Conservation (phyloP, 2,329 filamentous ascomycete species). For the Claviceps purpurea region DNA sequence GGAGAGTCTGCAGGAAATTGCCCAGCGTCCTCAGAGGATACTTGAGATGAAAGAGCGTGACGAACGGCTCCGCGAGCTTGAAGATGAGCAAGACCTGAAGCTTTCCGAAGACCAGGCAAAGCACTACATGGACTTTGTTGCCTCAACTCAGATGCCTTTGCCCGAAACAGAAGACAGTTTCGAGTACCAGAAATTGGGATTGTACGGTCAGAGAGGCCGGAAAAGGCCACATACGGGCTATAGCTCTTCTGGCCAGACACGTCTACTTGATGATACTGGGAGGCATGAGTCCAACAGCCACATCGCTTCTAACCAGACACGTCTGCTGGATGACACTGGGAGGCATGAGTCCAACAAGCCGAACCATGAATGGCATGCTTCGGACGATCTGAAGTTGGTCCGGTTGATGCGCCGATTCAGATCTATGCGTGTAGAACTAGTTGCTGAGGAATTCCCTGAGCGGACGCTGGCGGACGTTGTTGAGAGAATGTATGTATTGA, state of each 20-base stretch:
- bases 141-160: slow-evolving; percentile 5
- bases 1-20: not conserved
- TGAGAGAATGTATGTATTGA: slow-evolving; percentile 11
- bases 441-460: slow-evolving; percentile 8
- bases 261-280: not conserved
- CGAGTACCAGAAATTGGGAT: not conserved
- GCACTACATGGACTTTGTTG: slow-evolving; percentile 9
- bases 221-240: too few relatives aligned
- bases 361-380: slow-evolving; percentile 12
- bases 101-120: slow-evolving; percentile 1
- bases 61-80: not conserved
- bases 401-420: slow-evolving; percentile 10
- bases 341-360: not conserved
- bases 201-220: not conserved
- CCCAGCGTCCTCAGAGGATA: not conserved
- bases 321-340: not conserved
- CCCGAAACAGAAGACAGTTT: slow-evolving; percentile 1
- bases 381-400: slow-evolving; percentile 16
- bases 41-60: not conserved
- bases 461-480: slow-evolving; percentile 10
- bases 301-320: not conserved
- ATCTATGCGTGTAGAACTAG: slow-evolving; percentile 6
- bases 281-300: not conserved
- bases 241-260: not conserved
- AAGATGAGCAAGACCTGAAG: slow-evolving; percentile 2